Base-by-base conservation (phyloP, 108 stramenopile genomes). In the Cyclotella kingstonii region DNA sequence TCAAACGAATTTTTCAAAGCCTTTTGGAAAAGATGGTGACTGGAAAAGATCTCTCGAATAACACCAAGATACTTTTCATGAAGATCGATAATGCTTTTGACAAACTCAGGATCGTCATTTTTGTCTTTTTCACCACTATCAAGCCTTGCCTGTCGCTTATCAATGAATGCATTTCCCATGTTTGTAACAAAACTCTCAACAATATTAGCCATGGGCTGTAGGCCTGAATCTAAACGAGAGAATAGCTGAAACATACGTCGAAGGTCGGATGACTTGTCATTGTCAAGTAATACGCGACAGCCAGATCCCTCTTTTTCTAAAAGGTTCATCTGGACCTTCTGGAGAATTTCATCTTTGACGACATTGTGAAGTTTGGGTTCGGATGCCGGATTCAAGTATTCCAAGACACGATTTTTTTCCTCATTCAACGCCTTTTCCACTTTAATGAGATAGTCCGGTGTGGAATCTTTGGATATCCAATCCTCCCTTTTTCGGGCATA, bases 1-100 rank as follows among this genome's bases (percentile, higher is more conserved):
- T 94, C 93, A 68, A 99, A 99, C 6, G 99, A 98, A 59, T 99
- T 97, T 81, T 98, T 98, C 63, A 99, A 81, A 3, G 97, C 98
- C 83, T 97, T 97, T 79, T 99, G 98, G 60, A 99, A 98, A 25
- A 98, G 78, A 11, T 93, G 83, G 54, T 98, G 87, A 22, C 92
- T 87, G 4, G 79, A 66, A 75, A 99, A 98, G 54, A 96, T 91
- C 27, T 81, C 83, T 41, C 86, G 86, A 60, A 98, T 95, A 7
- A 98, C 84, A 17, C 73, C 87, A 22, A 91, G 65, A 67, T 95
- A 96, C 78, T 97, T 97, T 50, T 98, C 96, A 77, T 98, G 99
- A 17, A 98, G 81, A 36, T 86, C 90, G 54, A 99, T 89, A 27
- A 99, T 83, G 21, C 84, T 76, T 79, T 98, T 97, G 42, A 99